A percentile compares a stretch with the other conserved stretches of the same genome.
Evolutionary conservation across 2,329 filamentous ascomycete genomes (phyloP).

Genomic region (Talaromyces rugulosus): DNA sequence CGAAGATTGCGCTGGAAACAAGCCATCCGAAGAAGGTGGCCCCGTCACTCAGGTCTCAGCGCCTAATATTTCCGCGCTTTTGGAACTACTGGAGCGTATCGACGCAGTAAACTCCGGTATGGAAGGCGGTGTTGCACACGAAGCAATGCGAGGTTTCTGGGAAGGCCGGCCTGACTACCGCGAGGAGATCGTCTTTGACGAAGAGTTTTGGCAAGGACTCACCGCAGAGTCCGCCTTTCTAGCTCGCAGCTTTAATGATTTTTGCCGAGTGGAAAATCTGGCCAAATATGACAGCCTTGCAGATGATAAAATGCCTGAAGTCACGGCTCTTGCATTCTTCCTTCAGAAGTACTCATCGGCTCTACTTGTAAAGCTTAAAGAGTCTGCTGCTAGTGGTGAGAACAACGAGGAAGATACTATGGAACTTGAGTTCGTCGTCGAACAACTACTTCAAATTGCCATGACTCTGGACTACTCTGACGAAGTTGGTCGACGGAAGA

Average conservation of each 20-base stretch:
- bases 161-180: slow-evolving; percentile 68
- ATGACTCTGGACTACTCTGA: slow-evolving; percentile 95
- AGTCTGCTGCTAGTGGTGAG: slow-evolving; percentile 47
- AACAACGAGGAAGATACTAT: slow-evolving; percentile 76
- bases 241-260: slow-evolving; percentile 89
- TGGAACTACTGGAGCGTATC: slow-evolving; percentile 89
- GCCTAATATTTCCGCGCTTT: slow-evolving; percentile 74
- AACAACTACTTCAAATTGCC: slow-evolving; percentile 90
- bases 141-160: slow-evolving; percentile 97
- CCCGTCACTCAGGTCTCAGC: slow-evolving; percentile 46
- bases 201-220: slow-evolving; percentile 43
- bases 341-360: slow-evolving; percentile 72
- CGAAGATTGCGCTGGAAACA: slow-evolving; percentile 78
- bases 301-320: slow-evolving; percentile 93
- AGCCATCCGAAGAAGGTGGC: slow-evolving; percentile 54
- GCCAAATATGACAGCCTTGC: slow-evolving; percentile 70
- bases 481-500: slow-evolving; percentile 89
- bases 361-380: slow-evolving; percentile 38
- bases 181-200: slow-evolving; percentile 42
- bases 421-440: slow-evolving; percentile 91
- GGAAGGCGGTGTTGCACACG: slow-evolving; percentile 83
- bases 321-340: slow-evolving; percentile 84
- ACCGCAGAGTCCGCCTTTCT: slow-evolving; percentile 84
- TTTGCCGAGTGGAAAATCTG: slow-evolving; percentile 71
- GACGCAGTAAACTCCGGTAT: slow-evolving; percentile 87